These are phyloP conservation scores for Luzula sylvatica DNA, from an alignment of 176 grass and related monocot species.

Conservation along the genomic window DNA sequence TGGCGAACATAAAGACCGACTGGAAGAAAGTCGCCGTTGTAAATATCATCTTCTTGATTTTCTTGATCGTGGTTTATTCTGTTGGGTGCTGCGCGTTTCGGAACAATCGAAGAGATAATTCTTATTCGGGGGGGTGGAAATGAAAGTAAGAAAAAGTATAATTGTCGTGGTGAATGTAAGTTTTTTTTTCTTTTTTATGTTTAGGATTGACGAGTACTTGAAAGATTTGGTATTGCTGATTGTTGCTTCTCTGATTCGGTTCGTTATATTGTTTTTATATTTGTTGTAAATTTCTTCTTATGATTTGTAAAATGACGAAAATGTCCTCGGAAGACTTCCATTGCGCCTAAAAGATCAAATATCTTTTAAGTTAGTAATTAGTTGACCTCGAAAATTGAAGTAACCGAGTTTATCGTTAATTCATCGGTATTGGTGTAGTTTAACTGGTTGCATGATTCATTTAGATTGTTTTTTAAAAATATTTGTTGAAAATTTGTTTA, in stretches of 20 bases:
- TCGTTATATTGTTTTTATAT: no score
- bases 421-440: no score
- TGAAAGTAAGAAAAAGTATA: constrained; percentile 8
- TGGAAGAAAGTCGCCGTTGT: constrained; percentile 84
- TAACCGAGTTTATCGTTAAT: no score
- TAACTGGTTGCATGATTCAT: no score
- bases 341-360: no score
- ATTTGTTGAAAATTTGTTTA: no score
- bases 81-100: constrained; percentile 83
- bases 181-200: constrained; percentile 8
- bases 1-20: constrained; percentile 77
- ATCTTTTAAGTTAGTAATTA: no score
- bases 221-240: no score
- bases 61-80: constrained; percentile 76
- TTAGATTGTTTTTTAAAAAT: no score
- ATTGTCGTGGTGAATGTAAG: background rate
- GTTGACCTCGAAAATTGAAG: constrained; percentile 12
- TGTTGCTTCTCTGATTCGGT: no score
- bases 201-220: background rate
- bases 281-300: background rate
- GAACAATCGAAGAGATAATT: constrained; percentile 70
- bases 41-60: constrained; percentile 80
- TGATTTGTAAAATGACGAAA: background rate
- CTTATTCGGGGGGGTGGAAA: constrained; percentile 41
- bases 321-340: no score